Percentiles rank a stretch among this genome's conserved stretches.
These are phyloP conservation scores for Nemania sp. DNA, from an alignment of 2,329 filamentous ascomycete genomes.

Conservation along the genomic window DNA sequence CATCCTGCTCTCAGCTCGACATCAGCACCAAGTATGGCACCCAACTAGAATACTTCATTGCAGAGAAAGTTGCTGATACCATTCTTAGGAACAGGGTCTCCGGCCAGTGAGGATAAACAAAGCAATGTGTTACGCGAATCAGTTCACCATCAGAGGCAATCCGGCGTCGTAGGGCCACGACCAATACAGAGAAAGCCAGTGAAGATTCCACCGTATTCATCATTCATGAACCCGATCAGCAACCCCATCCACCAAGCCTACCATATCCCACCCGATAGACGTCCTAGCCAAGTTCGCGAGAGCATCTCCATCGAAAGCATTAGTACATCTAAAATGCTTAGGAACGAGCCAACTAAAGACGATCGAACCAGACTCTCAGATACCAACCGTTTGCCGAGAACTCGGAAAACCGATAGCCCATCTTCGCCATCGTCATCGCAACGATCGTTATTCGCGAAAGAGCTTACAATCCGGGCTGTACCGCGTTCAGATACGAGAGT, in stretches of 20 bases:
- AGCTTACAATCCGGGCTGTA: not conserved
- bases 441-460: not conserved
- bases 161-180: conserved; percentile 25
- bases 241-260: too few species aligned
- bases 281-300: not conserved
- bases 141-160: conserved; percentile 4
- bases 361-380: not conserved
- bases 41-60: not conserved
- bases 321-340: not conserved
- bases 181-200: conserved; percentile 16
- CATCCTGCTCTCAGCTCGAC: conserved; percentile 45
- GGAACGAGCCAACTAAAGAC: not conserved
- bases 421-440: not conserved
- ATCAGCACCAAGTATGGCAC: conserved; percentile 33
- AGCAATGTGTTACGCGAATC: conserved; percentile 3
- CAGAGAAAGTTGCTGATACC: not conserved
- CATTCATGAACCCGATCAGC: too few species aligned
- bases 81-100: conserved; percentile 16
- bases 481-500: not conserved
- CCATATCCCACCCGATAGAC: conserved; percentile 38
- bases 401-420: not conserved
- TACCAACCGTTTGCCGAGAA: not conserved
- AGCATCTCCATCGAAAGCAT: not conserved
- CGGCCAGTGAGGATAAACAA: conserved; percentile 1
- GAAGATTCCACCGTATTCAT: conserved; percentile 23